These are phyloP conservation scores for Persicaria tinctoria DNA, from an alignment of 148 eudicot genomes.

Conservation along the genomic window DNA sequence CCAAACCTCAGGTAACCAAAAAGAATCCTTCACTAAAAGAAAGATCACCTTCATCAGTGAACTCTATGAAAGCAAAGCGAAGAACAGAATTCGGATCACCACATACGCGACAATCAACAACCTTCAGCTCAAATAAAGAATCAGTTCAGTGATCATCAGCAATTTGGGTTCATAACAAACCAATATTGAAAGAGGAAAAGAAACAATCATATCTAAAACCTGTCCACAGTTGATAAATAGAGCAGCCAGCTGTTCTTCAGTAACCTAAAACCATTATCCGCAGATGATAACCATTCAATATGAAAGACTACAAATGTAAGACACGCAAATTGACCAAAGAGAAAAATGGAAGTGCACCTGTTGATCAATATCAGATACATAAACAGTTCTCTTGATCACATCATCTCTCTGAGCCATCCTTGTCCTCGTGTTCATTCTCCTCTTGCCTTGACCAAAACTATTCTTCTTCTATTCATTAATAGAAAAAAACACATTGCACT, in stretches of 20 bases:
- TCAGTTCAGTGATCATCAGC: slow-evolving; percentile 2
- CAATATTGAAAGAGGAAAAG: neutral
- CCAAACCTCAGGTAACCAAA: neutral
- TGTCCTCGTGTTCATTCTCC: slow-evolving; percentile 58
- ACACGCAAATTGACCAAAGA: neutral
- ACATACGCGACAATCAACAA: slow-evolving; percentile 97
- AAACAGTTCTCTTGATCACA: slow-evolving; percentile 82
- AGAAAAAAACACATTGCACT: slow-evolving; percentile 1
- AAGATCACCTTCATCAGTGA: slow-evolving; percentile 78
- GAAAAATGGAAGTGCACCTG: slow-evolving; percentile 37
- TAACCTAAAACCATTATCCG: slow-evolving; percentile 45
- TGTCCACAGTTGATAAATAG: slow-evolving; percentile 88
- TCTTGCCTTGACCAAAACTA: slow-evolving; percentile 40
- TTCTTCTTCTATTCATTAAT: slow-evolving; percentile 37
- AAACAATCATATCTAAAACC: slow-evolving; percentile 30
- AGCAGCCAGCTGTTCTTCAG: slow-evolving; percentile 96
- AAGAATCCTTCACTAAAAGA: neutral
- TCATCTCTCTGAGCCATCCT: slow-evolving; percentile 84
- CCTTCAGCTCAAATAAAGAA: slow-evolving; percentile 39
- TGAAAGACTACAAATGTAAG: neutral
- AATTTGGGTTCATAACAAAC: neutral
- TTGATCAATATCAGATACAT: slow-evolving; percentile 94
- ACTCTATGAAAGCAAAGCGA: slow-evolving; percentile 95
- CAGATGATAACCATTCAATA: neutral
- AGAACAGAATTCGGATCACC: slow-evolving; percentile 97